These are phyloP conservation scores for Gracilaria caudata DNA, from an alignment of 23 red algal genomes.

Conservation along the genomic window DNA sequence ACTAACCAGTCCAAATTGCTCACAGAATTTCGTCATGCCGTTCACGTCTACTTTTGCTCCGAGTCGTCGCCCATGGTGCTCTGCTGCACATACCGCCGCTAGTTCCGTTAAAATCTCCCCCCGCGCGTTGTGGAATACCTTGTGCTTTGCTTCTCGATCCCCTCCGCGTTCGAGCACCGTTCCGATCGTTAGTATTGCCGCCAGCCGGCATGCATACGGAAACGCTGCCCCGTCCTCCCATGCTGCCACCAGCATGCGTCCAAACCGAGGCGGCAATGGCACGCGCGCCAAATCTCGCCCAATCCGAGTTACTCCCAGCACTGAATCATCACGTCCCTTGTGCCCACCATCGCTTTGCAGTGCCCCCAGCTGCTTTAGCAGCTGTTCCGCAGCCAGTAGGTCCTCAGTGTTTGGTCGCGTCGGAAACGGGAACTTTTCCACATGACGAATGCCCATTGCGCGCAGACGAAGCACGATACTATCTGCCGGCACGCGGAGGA, in stretches of 20 bases:
- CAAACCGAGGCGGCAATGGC: constrained; percentile 78
- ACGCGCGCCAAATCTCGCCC: constrained; percentile 70
- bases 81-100: constrained; percentile 68
- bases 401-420: constrained; percentile 61
- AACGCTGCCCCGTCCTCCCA: constrained; percentile 35
- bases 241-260: constrained; percentile 69
- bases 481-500: constrained; percentile 72
- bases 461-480: constrained; percentile 80
- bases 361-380: constrained; percentile 74
- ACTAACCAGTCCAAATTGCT: constrained; percentile 29
- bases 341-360: constrained; percentile 16
- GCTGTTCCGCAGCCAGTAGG: constrained; percentile 46
- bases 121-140: constrained; percentile 6
- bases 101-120: constrained; percentile 70
- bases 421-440: constrained; percentile 82
- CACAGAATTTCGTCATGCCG: constrained; percentile 21
- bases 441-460: constrained; percentile 74
- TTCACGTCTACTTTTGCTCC: constrained; percentile 3
- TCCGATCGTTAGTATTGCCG: constrained; percentile 68
- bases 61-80: constrained; percentile 41
- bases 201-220: constrained; percentile 78
- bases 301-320: constrained; percentile 53
- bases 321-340: not conserved
- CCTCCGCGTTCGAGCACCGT: constrained; percentile 31
- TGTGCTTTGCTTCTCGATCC: not conserved